Evolutionary conservation across 306 rosid genomes (phyloP), one percentile per base, ranked within the genome.

Genomic region (Potentilla sterilis): DNA sequence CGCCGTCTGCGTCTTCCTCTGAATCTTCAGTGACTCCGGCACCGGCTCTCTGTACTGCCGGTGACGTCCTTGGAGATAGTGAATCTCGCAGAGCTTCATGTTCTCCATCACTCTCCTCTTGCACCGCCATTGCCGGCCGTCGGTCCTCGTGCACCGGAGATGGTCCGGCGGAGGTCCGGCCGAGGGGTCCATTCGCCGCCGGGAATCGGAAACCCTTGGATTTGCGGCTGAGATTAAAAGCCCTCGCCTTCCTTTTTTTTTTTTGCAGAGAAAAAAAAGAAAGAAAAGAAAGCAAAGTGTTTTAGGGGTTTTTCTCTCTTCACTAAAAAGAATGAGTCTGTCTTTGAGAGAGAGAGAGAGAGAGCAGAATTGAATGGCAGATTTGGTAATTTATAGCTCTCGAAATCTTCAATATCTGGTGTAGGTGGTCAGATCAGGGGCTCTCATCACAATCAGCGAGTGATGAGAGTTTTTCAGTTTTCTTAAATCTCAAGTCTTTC

Each of bases 121-220:
- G 88, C 99, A 96, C 81, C 98, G 91, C 99, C 99, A 96, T 90
- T 88, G 82, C 79, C 90, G 85, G 9, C 99, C 99, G 84, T 96
- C 99, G 5, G 93, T 90, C 48, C 99, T 93, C 79, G 81, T 78
- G 78, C 99, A 96, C 66, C 99, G 96, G 48, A 92, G 83, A 77
- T 90, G 75, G 77, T 92, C 98, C 78, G 97, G 92, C 54, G 84
- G 64, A 40, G 78, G 64, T 52, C 89, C 95, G 47, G 74, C 87
- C 28, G 80, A 87, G 7, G 21, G 42, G 0, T 75, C 91, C 75
- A 81, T 72, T 80, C 80, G 19, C 38, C 63, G 69, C 73, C 67
- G 61, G 75, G 79, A 81, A 83, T 44, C 54, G 47, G 57, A 52
- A 76, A n/a, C 49, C 73, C 52, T 22, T 4, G 5, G 67, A 61